These are phyloP conservation scores for Beauveria bassiana DNA, from an alignment of 2,329 filamentous ascomycete species.

Conservation along the genomic window DNA sequence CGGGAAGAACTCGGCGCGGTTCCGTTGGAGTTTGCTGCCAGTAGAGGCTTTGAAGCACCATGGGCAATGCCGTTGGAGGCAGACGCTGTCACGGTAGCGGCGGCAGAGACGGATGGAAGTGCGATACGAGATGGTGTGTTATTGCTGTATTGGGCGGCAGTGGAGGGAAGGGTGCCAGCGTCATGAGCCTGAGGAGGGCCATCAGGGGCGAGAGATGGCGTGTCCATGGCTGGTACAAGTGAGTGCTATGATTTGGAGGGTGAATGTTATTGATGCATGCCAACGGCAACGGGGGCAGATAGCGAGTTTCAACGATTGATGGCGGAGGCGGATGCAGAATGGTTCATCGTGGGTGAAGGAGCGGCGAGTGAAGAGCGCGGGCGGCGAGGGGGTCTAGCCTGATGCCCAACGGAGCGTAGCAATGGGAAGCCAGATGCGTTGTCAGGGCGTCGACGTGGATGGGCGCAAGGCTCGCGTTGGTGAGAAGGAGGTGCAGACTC, in stretches of 20 bases:
- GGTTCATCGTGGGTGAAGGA: conserved; percentile 29
- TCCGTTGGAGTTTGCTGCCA: conserved; percentile 27
- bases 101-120: neutral
- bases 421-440: neutral
- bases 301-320: conserved; percentile 16
- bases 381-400: neutral
- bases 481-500: neutral
- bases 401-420: conserved; percentile 15
- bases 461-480: neutral
- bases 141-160: conserved; percentile 16
- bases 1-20: conserved; percentile 33
- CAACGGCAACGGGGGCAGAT: conserved; percentile 20
- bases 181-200: conserved; percentile 13
- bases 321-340: conserved; percentile 19
- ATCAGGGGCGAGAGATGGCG: conserved; percentile 22
- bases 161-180: conserved; percentile 15
- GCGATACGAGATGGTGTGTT: conserved; percentile 12
- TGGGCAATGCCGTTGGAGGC: neutral
- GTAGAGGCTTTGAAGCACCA: conserved; percentile 18
- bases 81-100: neutral
- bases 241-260: conserved; percentile 19
- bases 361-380: conserved; percentile 20
- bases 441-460: neutral
- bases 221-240: conserved; percentile 26
- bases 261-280: conserved; percentile 25